These are phyloP conservation scores for Metarhizium brunneum DNA, from an alignment of 2,329 filamentous ascomycete species.

Conservation along the genomic window DNA sequence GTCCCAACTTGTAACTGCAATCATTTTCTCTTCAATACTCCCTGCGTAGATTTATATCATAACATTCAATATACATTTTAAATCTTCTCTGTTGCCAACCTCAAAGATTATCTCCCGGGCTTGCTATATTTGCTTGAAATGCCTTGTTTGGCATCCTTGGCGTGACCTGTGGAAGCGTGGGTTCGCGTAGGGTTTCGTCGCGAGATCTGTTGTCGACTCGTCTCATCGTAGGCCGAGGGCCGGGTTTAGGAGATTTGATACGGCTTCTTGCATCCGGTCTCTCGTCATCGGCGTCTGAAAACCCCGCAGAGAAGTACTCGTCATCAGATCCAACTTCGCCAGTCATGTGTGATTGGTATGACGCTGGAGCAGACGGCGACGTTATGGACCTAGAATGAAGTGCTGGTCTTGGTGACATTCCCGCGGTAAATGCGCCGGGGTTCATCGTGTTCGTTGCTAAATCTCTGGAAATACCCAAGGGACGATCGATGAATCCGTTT, in stretches of 20 bases:
- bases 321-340: constrained; percentile 65
- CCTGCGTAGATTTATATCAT: background rate
- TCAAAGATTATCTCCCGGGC: constrained; percentile 26
- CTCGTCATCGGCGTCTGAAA: constrained; percentile 69
- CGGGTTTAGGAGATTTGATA: constrained; percentile 48
- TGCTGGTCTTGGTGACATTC: constrained; percentile 46
- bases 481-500: constrained; percentile 74
- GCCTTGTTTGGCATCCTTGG: constrained; percentile 29
- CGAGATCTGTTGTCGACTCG: constrained; percentile 22
- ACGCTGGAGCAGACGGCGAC: constrained; percentile 57
- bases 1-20: background rate
- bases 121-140: constrained; percentile 22
- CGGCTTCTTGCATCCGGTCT: constrained; percentile 45
- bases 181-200: constrained; percentile 23
- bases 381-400: constrained; percentile 79
- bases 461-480: constrained; percentile 50
- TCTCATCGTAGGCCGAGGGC: constrained; percentile 36
- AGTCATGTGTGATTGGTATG: constrained; percentile 43
- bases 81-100: background rate
- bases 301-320: constrained; percentile 61
- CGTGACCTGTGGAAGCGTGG: constrained; percentile 28
- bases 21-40: background rate
- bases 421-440: constrained; percentile 46
- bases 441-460: constrained; percentile 54
- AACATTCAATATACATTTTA: background rate